Base-by-base conservation (phyloP, 179 eudicot species). In the Spergularia azorica region DNA sequence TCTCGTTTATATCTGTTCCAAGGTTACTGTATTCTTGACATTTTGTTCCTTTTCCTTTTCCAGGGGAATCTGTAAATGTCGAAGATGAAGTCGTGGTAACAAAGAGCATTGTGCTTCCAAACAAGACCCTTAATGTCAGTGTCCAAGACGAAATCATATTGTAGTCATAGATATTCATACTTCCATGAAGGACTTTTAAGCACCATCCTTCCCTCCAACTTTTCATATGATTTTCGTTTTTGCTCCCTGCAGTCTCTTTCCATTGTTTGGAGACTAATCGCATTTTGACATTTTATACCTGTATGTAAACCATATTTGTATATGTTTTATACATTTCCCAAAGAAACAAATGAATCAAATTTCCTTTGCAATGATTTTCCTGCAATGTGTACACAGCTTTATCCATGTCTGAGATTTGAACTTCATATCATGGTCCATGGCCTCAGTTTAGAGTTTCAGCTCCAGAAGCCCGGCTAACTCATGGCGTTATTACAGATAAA, bases 41-140 rank as follows among this genome's bases (percentile, higher is more conserved):
- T 10, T 39, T 77, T 71, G n/a, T 16, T 50, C 54, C 51, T 20
- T 32, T 65, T 38, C n/a, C 7, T 14, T 70, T 54, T 71, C 79
- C 85, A 95, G 99, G 99, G 65, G 97, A 96, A 77, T 88, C 97
- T 20, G 99, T 94, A 67, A 76, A 77, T 8, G 99, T 95, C 48
- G 99, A 95, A 87, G 99, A 95, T 70, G 99, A 93, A 85, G 94
- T 95, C 26, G 99, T 95, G 14, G 93, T 95, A 55, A 88, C 77
- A 52, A 91, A 89, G 83, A 87, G 97, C 90, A 94, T 95, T 70
- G 98, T 95, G 77, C 97, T 95, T 67, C 99, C 97, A 8, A 89
- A 94, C 76, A 95, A 95, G 89, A 89, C 89, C 1, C 94, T 95
- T 69, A 95, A 93, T 73, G 84, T 90, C 50, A 94, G 99, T 63